Evolutionary conservation across 768 basidiomycete genomes (phyloP), one percentile per base, ranked within the genome.

Genomic region (Boletellus emodensis): DNA sequence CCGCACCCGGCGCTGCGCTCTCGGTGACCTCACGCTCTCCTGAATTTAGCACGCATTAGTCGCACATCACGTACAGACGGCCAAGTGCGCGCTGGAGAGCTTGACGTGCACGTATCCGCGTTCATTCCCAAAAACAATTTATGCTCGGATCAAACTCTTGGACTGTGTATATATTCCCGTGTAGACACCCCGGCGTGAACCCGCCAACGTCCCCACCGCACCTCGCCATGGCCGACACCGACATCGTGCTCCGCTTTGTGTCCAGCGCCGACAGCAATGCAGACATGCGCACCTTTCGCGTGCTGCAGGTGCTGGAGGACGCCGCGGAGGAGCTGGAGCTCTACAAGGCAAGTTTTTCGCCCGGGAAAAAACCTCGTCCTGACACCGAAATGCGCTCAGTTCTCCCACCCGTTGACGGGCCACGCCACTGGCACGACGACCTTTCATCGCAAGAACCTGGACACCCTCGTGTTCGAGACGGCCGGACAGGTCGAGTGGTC

Each of bases 401-500:
- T 77, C 54, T 66, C 68, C 49, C 76, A 77, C 51, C 75, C 79
- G 0, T 59, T 71, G 12, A 77, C 76, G 5, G 76, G 76, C 30
- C 60, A 70, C 32, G 61, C 63, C 34, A 66, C 52, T 15, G 74
- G 76, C 1, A 69, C 68, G 11, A 81, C 80, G 5, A 73, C 73
- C 4, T 78, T 77, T 48, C 71, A 73, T 48, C 74, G 80, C 44
- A 76, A 71, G 55, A 81, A 82, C 57, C 44, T 70, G 11, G 58
- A 56, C 7, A 79, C 76, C 1, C 46, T 61, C 14, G 56, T 69
- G 17, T 81, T 77, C 56, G 81, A 83, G 59, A 71, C 71, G 15
- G 80, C 79, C 3, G 82, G 81, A 3, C 66, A 74, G 33, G 74
- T 83, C 49, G 75, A 78, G 43, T 83, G 81, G 81, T 63, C 64